phyloP scores from a whole-genome alignment of 2,329 filamentous ascomycete genomes.

The Aspergillus melleus region DNA sequence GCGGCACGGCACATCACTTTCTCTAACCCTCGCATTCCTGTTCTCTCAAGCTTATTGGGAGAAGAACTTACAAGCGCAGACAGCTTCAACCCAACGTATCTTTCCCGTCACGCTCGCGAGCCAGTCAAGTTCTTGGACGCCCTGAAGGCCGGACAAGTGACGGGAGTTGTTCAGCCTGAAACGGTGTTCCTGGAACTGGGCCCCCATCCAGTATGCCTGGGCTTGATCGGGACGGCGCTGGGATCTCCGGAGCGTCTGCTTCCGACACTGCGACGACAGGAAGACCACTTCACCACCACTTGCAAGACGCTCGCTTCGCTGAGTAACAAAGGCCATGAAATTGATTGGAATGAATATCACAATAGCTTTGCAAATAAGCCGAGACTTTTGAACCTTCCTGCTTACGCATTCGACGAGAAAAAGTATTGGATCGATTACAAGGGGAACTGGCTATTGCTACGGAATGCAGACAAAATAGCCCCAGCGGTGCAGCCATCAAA shows the following conservation, averaged over 20 bases:
- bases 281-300: conserved; percentile 66
- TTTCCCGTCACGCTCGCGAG: conserved; percentile 65
- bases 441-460: conserved; percentile 66
- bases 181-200: conserved; percentile 72
- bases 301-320: conserved; percentile 58
- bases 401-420: conserved; percentile 69
- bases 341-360: conserved; percentile 72
- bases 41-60: conserved; percentile 68
- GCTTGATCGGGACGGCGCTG: conserved; percentile 66
- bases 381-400: conserved; percentile 61
- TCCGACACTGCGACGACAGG: conserved; percentile 60
- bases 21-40: conserved; percentile 58
- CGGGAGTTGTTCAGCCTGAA: conserved; percentile 55
- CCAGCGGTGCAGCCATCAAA: not conserved
- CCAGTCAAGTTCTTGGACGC: conserved; percentile 68
- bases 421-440: conserved; percentile 71
- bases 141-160: conserved; percentile 58
- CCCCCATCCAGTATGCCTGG: conserved; percentile 67
- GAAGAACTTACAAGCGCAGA: conserved; percentile 56
- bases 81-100: conserved; percentile 61
- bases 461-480: conserved; percentile 60
- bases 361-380: conserved; percentile 59
- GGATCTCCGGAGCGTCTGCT: conserved; percentile 55
- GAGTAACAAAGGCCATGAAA: conserved; percentile 60
- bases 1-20: conserved; percentile 45